phyloP scores from a whole-genome alignment of 805 yeast genomes.

The Clavispora carvajalis region DNA sequence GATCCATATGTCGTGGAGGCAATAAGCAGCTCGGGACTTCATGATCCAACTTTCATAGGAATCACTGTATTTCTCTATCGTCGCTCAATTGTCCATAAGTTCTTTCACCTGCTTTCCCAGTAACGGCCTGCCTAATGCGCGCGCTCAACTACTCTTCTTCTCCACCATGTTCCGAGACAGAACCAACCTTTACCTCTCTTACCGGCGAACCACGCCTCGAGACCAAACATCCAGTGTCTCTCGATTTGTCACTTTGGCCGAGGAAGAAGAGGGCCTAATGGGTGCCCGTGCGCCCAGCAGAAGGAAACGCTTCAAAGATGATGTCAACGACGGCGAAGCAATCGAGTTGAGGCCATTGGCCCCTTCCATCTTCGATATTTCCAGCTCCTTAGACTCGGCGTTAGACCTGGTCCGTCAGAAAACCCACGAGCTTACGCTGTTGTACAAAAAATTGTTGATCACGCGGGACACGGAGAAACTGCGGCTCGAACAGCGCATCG shows the following conservation, averaged over 20 bases:
- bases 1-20: no score
- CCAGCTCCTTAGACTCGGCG: slow-evolving; percentile 63
- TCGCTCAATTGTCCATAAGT: no score
- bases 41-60: no score
- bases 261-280: slow-evolving; percentile 60
- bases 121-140: no score
- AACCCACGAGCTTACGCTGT: slow-evolving; percentile 55
- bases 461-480: slow-evolving; percentile 86
- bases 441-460: slow-evolving; percentile 76
- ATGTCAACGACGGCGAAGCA: slow-evolving; percentile 20
- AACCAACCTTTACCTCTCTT: slow-evolving; percentile 86
- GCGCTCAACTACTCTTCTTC: not conserved
- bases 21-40: no score
- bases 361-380: slow-evolving; percentile 72
- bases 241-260: slow-evolving; percentile 37
- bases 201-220: slow-evolving; percentile 84
- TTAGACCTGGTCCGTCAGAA: slow-evolving; percentile 48
- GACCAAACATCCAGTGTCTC: slow-evolving; percentile 5
- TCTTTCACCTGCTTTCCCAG: no score
- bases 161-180: slow-evolving; percentile 79
- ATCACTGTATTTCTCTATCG: no score
- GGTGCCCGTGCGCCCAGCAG: slow-evolving; percentile 17
- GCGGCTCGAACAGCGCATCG: slow-evolving; percentile 71
- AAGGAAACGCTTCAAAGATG: slow-evolving; percentile 5
- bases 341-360: slow-evolving; percentile 65